These are phyloP conservation scores for Lathyrus oleraceus DNA, from an alignment of 306 rosid genomes.

Conservation along the genomic window DNA sequence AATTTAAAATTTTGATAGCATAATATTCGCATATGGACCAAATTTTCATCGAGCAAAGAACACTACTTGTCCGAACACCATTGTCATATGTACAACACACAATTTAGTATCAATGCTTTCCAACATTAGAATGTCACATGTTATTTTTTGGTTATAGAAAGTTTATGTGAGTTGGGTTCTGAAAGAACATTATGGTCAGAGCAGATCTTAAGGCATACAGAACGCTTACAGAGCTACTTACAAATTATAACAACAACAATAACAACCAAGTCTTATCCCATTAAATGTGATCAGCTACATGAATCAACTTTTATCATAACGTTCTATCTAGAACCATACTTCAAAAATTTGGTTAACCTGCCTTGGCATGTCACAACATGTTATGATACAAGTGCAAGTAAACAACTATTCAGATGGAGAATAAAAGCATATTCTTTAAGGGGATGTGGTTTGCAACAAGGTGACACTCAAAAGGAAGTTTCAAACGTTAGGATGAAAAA, in stretches of 20 bases:
- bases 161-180: too few species aligned
- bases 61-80: not conserved
- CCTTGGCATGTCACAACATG: not conserved
- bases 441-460: conserved; percentile 29
- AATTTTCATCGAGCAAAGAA: not conserved
- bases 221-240: too few species aligned
- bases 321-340: too few species aligned
- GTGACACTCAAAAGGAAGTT: conserved; percentile 46
- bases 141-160: too few species aligned
- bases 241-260: too few species aligned
- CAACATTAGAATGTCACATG: conserved; percentile 18
- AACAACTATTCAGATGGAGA: conserved; percentile 8
- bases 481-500: conserved; percentile 48
- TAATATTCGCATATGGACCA: not conserved
- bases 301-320: too few species aligned
- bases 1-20: not conserved
- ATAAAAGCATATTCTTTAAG: conserved; percentile 42
- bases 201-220: too few species aligned
- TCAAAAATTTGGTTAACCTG: too few species aligned
- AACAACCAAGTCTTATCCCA: too few species aligned
- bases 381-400: conserved; percentile 12
- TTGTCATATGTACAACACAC: not conserved
- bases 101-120: not conserved
- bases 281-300: too few species aligned
- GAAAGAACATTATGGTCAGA: too few species aligned